Base-by-base conservation (phyloP, 371 early-diverging fungal species). In the Batkoa obscura region DNA sequence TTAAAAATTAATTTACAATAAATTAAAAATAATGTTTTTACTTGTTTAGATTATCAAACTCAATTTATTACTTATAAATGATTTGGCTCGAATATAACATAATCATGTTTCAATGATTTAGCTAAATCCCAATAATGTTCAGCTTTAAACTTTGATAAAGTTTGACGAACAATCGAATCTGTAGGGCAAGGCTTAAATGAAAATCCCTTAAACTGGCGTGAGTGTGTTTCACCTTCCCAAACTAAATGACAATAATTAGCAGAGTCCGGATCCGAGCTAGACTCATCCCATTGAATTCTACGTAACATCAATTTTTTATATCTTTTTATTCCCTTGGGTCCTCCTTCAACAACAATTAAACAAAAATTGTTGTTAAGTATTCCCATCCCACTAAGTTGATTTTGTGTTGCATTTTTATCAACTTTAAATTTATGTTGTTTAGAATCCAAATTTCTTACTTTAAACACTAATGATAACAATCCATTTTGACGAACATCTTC, bases 271-370 rank as follows among this genome's bases (percentile, higher is more conserved):
- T 67, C 71, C 0, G 67, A 62, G 3, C 58, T 72, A 65, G 67
- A 65, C 15, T 62, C 62, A 33, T 68, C 69, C 98, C 98, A 97
- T 60, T 93, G 81, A 60, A 97, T 94, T 34, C 98, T 79, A 33
- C 87, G 69, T n/a, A 93, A 68, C 94, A 97, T 88, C 23, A 97
- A 71, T 62, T 90, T 88, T 64, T 91, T 94, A 74, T 90, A 97
- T 17, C 80, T 78, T 57, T 84, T 83, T 61, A 94, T 76, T 10
- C 78, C 76, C 64, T 92, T 88, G 3, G 83, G 85, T 0, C 94
- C 87, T 0, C 96, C 98, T 69, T 97, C 98, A 1, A 90, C 95
- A 48, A 93, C 70, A 1, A 97, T 89, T 45, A 94, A 57, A 58
- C 75, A 78, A 60, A 80, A 76, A 8, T 76, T 79, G 0, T 79